These are phyloP conservation scores for Mucor plumbeus DNA, from an alignment of 371 early-diverging fungal genomes.

Conservation along the genomic window DNA sequence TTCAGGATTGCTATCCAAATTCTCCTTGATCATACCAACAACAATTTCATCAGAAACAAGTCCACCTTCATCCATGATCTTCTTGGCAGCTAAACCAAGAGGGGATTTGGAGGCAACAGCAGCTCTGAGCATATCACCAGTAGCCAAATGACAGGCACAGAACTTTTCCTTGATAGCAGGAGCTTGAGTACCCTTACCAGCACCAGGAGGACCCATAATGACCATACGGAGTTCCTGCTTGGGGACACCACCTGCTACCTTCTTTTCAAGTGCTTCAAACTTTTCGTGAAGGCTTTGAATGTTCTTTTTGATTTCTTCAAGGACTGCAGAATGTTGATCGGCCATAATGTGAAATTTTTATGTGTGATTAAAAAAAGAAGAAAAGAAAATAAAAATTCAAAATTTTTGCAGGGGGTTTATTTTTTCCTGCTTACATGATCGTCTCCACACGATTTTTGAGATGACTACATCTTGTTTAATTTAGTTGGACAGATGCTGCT, in stretches of 20 bases:
- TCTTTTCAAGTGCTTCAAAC: conserved; percentile 56
- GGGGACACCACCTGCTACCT: conserved; percentile 48
- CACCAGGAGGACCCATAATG: conserved; percentile 98
- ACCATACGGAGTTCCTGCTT: conserved; percentile 79
- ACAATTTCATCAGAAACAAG: conserved; percentile 99
- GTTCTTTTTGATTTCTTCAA: conserved; percentile 64
- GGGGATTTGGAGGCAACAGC: conserved; percentile 93
- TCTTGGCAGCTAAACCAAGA: conserved; percentile 94
- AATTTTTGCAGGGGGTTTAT: conserved; percentile 14
- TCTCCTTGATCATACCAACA: conserved; percentile 95
- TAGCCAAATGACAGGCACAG: conserved; percentile 97
- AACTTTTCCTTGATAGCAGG: conserved; percentile 93
- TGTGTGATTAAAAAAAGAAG: conserved; percentile 5
- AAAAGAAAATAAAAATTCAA: conserved; percentile 8
- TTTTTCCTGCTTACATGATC: conserved; percentile 11
- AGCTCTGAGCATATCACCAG: conserved; percentile 99
- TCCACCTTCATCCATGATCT: conserved; percentile 98
- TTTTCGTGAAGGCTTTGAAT: conserved; percentile 54
- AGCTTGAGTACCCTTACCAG: conserved; percentile 99
- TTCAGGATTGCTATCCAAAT: conserved; percentile 88
- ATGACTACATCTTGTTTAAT: not conserved
- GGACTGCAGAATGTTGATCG: conserved; percentile 48
- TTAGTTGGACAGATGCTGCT: not conserved
- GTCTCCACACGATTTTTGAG: conserved; percentile 3
- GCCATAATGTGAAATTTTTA: conserved; percentile 13